A percentile compares a stretch with the other conserved stretches of the same genome.
These are phyloP conservation scores for Erysimum cheiri DNA, from an alignment of 441 rosid genomes.

Conservation along the genomic window DNA sequence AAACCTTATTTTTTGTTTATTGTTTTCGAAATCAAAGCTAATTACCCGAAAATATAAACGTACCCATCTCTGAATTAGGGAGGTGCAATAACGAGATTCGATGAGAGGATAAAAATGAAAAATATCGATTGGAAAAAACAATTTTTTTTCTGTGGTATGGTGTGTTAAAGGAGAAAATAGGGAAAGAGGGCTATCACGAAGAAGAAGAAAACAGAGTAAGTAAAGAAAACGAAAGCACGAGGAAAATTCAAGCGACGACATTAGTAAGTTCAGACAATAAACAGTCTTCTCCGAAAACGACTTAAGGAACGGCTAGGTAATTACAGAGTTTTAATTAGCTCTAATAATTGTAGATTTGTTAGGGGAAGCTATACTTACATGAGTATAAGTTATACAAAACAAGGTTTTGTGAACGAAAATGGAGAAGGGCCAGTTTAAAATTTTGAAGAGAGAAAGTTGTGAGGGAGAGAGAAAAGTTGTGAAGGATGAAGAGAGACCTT, in stretches of 20 bases:
- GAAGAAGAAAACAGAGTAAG: constrained; percentile 23
- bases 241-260: constrained; percentile 40
- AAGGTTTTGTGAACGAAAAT: constrained; percentile 41
- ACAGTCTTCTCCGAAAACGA: constrained; percentile 40
- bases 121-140: not conserved
- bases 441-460: constrained; percentile 24
- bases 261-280: constrained; percentile 23
- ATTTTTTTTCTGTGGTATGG: constrained; percentile 4
- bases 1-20: not conserved
- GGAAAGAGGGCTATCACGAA: constrained; percentile 38
- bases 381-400: constrained; percentile 40
- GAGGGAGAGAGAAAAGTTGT: constrained; percentile 28
- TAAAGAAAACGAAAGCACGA: constrained; percentile 14
- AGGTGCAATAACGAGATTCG: constrained; percentile 11
- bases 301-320: constrained; percentile 16
- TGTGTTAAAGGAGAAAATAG: constrained; percentile 31
- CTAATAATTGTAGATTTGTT: not conserved
- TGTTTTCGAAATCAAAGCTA: not conserved
- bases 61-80: constrained; percentile 14
- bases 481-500: constrained; percentile 30
- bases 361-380: constrained; percentile 36
- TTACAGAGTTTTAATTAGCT: constrained; percentile 6
- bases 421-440: constrained; percentile 45
- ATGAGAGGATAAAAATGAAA: not conserved
- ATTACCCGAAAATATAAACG: constrained; percentile 11